Evolutionary conservation across 2,329 filamentous ascomycete genomes (phyloP).

Genomic region (Nothophaeocryptopus gaeumannii): DNA sequence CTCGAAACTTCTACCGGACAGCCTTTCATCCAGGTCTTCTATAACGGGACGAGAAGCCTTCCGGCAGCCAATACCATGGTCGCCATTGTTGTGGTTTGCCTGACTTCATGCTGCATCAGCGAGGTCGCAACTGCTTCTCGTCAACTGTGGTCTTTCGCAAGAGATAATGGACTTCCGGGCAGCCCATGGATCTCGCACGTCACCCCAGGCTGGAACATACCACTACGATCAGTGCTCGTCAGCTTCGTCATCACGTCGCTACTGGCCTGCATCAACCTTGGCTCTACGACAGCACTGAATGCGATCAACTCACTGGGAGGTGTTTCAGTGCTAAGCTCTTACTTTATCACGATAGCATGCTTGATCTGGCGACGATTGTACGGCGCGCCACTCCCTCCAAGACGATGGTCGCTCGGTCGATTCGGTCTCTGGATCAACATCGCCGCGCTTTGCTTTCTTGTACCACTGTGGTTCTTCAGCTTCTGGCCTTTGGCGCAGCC

Average conservation of each 20-base stretch:
- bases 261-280: conserved; percentile 32
- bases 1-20: conserved; percentile 27
- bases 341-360: conserved; percentile 39
- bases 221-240: conserved; percentile 10
- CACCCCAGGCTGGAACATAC: conserved; percentile 13
- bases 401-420: conserved; percentile 40
- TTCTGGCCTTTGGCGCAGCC: conserved; percentile 16
- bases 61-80: conserved; percentile 31
- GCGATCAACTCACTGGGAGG: conserved; percentile 42
- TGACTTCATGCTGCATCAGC: conserved; percentile 34
- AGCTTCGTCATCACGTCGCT: conserved; percentile 10
- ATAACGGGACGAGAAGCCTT: conserved; percentile 26
- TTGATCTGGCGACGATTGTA: conserved; percentile 38
- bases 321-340: conserved; percentile 40
- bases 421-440: conserved; percentile 42
- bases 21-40: conserved; percentile 27
- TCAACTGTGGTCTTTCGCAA: conserved; percentile 33
- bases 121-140: conserved; percentile 39
- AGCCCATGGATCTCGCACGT: conserved; percentile 11
- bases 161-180: conserved; percentile 11
- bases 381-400: conserved; percentile 34
- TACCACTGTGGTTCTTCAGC: conserved; percentile 17
- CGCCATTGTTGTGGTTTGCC: conserved; percentile 35
- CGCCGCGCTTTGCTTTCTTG: conserved; percentile 18
- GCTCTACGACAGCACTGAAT: conserved; percentile 41